Conservation (phyloP, 2,329 filamentous ascomycete genomes). For the Penicillium sp. region DNA sequence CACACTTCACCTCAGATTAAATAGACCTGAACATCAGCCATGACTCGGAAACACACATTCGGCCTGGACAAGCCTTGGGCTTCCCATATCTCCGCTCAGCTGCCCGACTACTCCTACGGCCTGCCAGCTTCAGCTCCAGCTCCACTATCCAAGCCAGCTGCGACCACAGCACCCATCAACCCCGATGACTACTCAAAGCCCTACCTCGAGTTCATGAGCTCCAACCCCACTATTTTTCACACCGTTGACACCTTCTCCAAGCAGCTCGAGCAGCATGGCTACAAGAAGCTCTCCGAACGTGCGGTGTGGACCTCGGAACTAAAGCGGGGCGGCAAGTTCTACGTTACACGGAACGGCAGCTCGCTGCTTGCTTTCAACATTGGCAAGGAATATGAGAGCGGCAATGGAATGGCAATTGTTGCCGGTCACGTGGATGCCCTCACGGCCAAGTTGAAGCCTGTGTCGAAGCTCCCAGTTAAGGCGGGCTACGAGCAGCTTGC, state of each 20-base stretch:
- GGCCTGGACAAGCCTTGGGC: slow-evolving; percentile 33
- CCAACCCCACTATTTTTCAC: slow-evolving; percentile 93
- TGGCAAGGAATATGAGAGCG: slow-evolving; percentile 75
- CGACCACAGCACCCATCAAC: slow-evolving; percentile 24
- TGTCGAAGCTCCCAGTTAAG: slow-evolving; percentile 79
- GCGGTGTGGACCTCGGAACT: slow-evolving; percentile 74
- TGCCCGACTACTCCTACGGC: slow-evolving; percentile 22
- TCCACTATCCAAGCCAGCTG: slow-evolving; percentile 15
- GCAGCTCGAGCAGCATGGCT: slow-evolving; percentile 72
- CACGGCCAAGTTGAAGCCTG: slow-evolving; percentile 86
- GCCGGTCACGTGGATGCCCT: slow-evolving; percentile 92
- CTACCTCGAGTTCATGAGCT: slow-evolving; percentile 82
- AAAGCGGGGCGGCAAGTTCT: slow-evolving; percentile 83
- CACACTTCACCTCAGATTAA: neutral
- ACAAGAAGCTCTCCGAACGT: slow-evolving; percentile 72
- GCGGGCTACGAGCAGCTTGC: slow-evolving; percentile 86
- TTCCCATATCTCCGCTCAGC: slow-evolving; percentile 29
- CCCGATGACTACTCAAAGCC: slow-evolving; percentile 73
- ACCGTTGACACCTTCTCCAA: slow-evolving; percentile 75
- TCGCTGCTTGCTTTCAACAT: slow-evolving; percentile 83
- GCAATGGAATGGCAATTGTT: slow-evolving; percentile 84
- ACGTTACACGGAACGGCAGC: slow-evolving; percentile 79
- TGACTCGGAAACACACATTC: slow-evolving; percentile 34
- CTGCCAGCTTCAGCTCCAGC: slow-evolving; percentile 13
- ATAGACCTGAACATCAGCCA: slow-evolving; percentile 12